Evolutionary conservation across 2,329 filamentous ascomycete genomes (phyloP), one percentile per base, ranked within the genome.

Genomic region (Sclerotiophoma versabilis): DNA sequence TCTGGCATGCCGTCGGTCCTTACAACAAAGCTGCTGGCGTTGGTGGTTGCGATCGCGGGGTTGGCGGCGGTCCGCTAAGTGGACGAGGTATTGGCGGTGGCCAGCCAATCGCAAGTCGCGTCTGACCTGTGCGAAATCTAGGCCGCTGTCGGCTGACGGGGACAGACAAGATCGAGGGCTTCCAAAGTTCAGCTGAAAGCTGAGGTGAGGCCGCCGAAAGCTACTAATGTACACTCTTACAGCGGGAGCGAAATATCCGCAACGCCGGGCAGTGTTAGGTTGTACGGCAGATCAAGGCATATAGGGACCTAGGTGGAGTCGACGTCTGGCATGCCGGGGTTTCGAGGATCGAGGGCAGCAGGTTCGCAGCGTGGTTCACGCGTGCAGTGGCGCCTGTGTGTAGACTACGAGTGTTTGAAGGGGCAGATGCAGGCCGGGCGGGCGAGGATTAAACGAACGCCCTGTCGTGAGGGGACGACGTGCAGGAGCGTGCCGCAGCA

Each of bases 1-100:
- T 90, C 86, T 76, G 86, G 83, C 87, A 89, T 89, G 29, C 34
- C 57, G 57, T 58, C 48, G 43, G 45, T 57, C 42, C 48, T 44
- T 45, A 49, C 22, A 45, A 46, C 27, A 39, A 51, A 46, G 44
- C 48, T 62, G 48, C 54, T 52, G 55, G 56, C 52, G 60, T 51
- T 48, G 58, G 33, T 65, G 60, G 61, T 61, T 57, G 63, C 58
- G 54, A 64, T 52, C 48, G 71, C 68, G 70, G 71, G 71, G 70
- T 72, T 59, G 67, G 68, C 65, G 59, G 63, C 51, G 64, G 58
- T 49, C 63, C 60, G 61, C 62, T 66, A 64, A 49, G 62, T 62
- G 50, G 58, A 59, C 64, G 65, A 61, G 50, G 65, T 63, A 61
- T 57, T 59, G 64, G 62, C 58, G 48, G 59, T 45, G 59, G 53